Conservation (phyloP, 345 rosid species). For the Arabidopsis arenosa region DNA sequence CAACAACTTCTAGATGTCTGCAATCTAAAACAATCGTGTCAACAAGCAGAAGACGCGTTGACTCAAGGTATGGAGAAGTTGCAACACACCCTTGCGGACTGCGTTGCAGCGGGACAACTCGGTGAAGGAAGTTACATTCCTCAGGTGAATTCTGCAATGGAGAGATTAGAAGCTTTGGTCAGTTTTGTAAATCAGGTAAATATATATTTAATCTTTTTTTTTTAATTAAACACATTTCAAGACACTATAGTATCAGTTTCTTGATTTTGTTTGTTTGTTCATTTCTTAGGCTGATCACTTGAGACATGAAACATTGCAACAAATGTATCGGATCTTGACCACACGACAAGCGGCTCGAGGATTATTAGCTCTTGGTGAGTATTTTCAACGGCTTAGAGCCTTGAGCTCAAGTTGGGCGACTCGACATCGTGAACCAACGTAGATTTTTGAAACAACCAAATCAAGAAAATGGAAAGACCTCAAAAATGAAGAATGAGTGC, state of each 20-base stretch:
- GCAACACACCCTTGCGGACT: slow-evolving; percentile 69
- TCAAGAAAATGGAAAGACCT: slow-evolving; percentile 2
- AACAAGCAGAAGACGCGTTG: slow-evolving; percentile 97
- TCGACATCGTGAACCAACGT: slow-evolving; percentile 62
- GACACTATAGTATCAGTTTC: slow-evolving; percentile 5
- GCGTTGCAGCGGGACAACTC: slow-evolving; percentile 65
- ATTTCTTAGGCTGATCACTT: slow-evolving; percentile 80
- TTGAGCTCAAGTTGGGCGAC: slow-evolving; percentile 74
- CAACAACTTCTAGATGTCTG: slow-evolving; percentile 58
- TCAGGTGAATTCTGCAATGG: slow-evolving; percentile 69
- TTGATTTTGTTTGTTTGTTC: slow-evolving; percentile 14
- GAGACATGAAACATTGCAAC: slow-evolving; percentile 82
- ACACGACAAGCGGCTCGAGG: slow-evolving; percentile 79
- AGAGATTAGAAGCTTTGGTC: slow-evolving; percentile 73
- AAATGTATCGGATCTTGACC: slow-evolving; percentile 76
- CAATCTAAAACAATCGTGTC: slow-evolving; percentile 75
- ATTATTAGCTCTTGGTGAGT: slow-evolving; percentile 82
- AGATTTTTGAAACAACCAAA: slow-evolving; percentile 11
- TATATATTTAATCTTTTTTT: not conserved
- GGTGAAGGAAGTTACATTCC: slow-evolving; percentile 64
- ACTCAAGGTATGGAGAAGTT: slow-evolving; percentile 91
- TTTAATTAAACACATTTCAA: not conserved
- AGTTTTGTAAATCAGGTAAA: slow-evolving; percentile 87
- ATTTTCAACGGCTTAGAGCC: slow-evolving; percentile 73
- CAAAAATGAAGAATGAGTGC: slow-evolving; percentile 29